Conservation (phyloP, 2,329 filamentous ascomycete species). For the Fusarium mundagurra region DNA sequence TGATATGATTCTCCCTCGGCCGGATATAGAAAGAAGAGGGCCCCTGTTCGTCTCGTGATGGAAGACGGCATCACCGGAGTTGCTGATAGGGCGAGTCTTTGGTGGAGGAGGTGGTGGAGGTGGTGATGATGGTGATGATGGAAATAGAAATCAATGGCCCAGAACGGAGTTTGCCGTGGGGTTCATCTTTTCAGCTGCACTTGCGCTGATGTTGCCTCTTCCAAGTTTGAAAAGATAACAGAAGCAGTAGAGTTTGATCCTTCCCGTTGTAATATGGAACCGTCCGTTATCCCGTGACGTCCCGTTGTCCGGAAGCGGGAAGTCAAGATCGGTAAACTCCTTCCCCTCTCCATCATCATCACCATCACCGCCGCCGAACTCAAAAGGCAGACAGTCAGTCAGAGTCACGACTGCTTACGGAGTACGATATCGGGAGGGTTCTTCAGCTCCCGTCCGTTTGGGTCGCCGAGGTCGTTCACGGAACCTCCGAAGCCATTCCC, state of each 20-base stretch:
- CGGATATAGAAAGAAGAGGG: conserved; percentile 20
- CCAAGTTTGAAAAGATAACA: background rate
- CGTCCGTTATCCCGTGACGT: conserved; percentile 27
- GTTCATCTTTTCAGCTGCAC: background rate
- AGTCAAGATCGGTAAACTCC: background rate
- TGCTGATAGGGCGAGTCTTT: background rate
- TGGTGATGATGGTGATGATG: background rate
- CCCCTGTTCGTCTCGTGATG: background rate
- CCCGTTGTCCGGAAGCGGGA: conserved; percentile 18
- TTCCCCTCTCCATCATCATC: background rate
- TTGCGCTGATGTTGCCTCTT: background rate
- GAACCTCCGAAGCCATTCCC: conserved; percentile 21
- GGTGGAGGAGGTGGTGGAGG: too few relatives aligned
- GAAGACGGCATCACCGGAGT: background rate
- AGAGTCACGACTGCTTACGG: background rate
- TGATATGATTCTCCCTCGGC: background rate
- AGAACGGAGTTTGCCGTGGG: background rate
- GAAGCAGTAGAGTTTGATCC: background rate
- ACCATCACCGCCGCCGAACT: background rate
- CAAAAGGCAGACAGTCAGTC: background rate
- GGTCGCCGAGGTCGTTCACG: conserved; percentile 10
- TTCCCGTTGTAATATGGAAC: conserved; percentile 7
- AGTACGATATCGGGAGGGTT: background rate
- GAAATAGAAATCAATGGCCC: background rate
- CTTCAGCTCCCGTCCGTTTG: background rate